These are phyloP conservation scores for Venturiaceae sp. DNA, from an alignment of 2,329 filamentous ascomycete species.

Conservation along the genomic window DNA sequence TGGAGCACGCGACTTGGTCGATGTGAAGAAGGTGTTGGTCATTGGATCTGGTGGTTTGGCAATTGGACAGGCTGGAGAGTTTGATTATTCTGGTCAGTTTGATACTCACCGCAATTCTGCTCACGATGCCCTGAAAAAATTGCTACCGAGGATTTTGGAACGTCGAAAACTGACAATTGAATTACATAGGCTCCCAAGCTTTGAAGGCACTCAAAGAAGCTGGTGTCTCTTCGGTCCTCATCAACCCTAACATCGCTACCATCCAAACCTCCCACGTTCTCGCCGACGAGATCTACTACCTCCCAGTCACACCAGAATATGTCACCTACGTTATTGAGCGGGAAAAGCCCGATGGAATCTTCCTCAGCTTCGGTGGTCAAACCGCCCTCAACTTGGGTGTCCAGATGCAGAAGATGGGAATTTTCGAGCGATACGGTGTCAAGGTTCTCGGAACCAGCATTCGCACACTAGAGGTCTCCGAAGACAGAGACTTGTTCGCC, in stretches of 20 bases:
- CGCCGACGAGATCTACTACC: slow-evolving; percentile 95
- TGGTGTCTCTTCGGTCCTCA: slow-evolving; percentile 79
- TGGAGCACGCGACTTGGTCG: slow-evolving; percentile 62
- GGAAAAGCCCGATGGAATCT: slow-evolving; percentile 92
- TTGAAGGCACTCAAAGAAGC: slow-evolving; percentile 96
- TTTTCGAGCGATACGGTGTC: slow-evolving; percentile 92
- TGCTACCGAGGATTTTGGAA: neutral
- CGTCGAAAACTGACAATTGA: neutral
- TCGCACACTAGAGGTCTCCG: slow-evolving; percentile 84
- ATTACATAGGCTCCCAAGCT: slow-evolving; percentile 70
- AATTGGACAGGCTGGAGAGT: slow-evolving; percentile 96
- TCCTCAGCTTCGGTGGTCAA: slow-evolving; percentile 94
- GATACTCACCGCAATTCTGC: neutral
- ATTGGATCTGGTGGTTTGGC: slow-evolving; percentile 92
- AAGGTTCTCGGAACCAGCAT: slow-evolving; percentile 93
- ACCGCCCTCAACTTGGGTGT: slow-evolving; percentile 95
- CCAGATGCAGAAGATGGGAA: slow-evolving; percentile 90
- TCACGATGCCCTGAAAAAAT: neutral
- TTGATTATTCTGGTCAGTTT: slow-evolving; percentile 88
- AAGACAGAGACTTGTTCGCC: slow-evolving; percentile 92
- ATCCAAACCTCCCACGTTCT: slow-evolving; percentile 96
- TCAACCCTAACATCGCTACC: slow-evolving; percentile 97
- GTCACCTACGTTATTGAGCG: slow-evolving; percentile 95
- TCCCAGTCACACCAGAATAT: slow-evolving; percentile 95
- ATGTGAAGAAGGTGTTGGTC: slow-evolving; percentile 95